A percentile compares a stretch with the other conserved stretches of the same genome.
phyloP scores from a whole-genome alignment of 2,329 filamentous ascomycete species.

The Verticillium nonalfalfae region DNA sequence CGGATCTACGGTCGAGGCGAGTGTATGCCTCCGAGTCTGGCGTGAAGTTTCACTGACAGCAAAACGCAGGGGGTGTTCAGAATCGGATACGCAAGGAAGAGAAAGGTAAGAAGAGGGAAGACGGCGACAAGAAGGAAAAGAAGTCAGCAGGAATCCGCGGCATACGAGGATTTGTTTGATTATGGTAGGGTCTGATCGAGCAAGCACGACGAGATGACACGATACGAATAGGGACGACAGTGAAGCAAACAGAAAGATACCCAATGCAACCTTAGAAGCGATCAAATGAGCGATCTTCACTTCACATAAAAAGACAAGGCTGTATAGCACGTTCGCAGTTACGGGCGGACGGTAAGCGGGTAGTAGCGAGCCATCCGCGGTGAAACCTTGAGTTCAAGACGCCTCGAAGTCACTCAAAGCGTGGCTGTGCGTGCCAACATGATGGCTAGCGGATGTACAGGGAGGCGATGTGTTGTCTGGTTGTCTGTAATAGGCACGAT shows the following conservation, averaged over 20 bases:
- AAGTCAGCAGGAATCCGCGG: slow-evolving; percentile 33
- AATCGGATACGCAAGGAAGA: slow-evolving; percentile 41
- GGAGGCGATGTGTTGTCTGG: too few species aligned
- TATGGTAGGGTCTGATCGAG: background rate
- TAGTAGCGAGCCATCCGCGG: background rate
- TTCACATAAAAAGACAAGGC: background rate
- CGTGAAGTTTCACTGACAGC: background rate
- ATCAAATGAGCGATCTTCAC: background rate
- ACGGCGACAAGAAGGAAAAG: slow-evolving; percentile 30
- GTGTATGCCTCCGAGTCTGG: slow-evolving; percentile 11
- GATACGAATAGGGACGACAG: background rate
- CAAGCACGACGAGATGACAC: background rate
- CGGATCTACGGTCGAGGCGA: slow-evolving; percentile 41
- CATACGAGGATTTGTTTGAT: slow-evolving; percentile 29
- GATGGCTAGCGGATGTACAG: too few species aligned
- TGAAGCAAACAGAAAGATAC: background rate
- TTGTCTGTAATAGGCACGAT: too few species aligned
- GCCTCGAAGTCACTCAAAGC: too few species aligned
- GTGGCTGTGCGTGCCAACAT: too few species aligned
- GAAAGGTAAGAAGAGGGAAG: slow-evolving; percentile 41
- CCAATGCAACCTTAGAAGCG: background rate
- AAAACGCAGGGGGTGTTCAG: slow-evolving; percentile 35
- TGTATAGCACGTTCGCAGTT: too few species aligned
- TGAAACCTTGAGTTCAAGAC: background rate
- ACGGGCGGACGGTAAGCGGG: background rate